Percentiles rank a stretch among this genome's conserved stretches.
phyloP scores from a whole-genome alignment of 1,139 yeast genomes.

The Protomyces pachydermus region DNA sequence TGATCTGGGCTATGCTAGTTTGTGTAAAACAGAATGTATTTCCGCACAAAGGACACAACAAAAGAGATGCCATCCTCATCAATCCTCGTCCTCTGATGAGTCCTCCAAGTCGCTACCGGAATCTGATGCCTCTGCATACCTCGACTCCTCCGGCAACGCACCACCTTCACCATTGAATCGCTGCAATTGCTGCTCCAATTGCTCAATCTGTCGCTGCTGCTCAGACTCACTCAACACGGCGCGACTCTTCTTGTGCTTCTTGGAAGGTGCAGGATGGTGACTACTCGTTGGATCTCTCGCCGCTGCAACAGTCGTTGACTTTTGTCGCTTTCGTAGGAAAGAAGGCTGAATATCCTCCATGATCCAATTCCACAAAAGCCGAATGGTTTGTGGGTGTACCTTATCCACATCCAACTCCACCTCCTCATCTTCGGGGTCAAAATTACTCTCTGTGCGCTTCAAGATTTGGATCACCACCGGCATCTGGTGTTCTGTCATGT shows the following conservation, averaged over 20 bases:
- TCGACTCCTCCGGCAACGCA: conserved; percentile 16
- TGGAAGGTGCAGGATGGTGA: conserved; percentile 24
- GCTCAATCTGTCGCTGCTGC: conserved; percentile 33
- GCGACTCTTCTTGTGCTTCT: conserved; percentile 47
- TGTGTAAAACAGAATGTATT: too few relatives aligned
- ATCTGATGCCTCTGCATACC: conserved; percentile 10
- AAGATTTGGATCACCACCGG: conserved; percentile 80
- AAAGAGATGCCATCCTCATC: neutral
- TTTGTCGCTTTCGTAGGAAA: conserved; percentile 28
- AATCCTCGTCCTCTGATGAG: conserved; percentile 22
- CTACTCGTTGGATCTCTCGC: conserved; percentile 1
- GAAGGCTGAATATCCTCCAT: conserved; percentile 45
- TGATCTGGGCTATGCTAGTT: too few relatives aligned
- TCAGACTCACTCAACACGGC: conserved; percentile 58
- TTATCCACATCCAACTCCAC: conserved; percentile 95
- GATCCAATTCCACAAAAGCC: conserved; percentile 78
- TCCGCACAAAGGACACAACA: too few relatives aligned
- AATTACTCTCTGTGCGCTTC: conserved; percentile 77
- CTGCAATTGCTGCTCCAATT: conserved; percentile 32
- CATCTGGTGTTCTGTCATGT: conserved; percentile 68
- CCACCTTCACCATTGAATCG: conserved; percentile 18
- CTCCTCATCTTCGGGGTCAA: conserved; percentile 51
- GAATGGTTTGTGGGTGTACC: conserved; percentile 75
- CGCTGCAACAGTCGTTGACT: conserved; percentile 28
- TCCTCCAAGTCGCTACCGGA: conserved; percentile 19